phyloP scores from a whole-genome alignment of 2,329 filamentous ascomycete species.

The Iodosphaeria phyllophila region DNA sequence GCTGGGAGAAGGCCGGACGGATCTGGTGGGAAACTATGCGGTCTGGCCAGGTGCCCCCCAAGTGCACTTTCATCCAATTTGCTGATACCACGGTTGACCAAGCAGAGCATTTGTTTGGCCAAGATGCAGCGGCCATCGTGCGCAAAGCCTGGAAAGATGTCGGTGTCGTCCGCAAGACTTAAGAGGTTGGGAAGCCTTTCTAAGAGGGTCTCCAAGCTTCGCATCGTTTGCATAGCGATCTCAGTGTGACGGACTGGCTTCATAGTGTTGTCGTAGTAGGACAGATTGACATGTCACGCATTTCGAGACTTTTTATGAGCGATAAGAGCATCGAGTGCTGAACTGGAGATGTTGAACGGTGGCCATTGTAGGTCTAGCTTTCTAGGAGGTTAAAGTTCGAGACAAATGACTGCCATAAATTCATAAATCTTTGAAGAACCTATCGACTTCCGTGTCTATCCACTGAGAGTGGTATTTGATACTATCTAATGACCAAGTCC shows the following conservation, averaged over 20 bases:
- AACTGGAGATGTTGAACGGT: too few species aligned
- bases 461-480: conserved; percentile 20
- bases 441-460: conserved; percentile 16
- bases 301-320: too few species aligned
- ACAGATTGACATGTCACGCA: too few species aligned
- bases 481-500: conserved; percentile 19
- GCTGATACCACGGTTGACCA: conserved; percentile 27
- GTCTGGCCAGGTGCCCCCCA: conserved; percentile 19
- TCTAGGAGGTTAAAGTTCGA: too few species aligned
- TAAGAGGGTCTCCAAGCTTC: too few species aligned
- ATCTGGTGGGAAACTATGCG: conserved; percentile 32
- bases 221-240: too few species aligned
- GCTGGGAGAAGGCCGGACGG: conserved; percentile 32
- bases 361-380: too few species aligned
- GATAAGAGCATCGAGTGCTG: too few species aligned
- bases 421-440: conserved; percentile 25
- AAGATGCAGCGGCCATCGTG: conserved; percentile 22
- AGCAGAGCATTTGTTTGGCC: conserved; percentile 22
- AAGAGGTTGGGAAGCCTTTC: too few species aligned
- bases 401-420: too few species aligned
- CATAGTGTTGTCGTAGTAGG: too few species aligned
- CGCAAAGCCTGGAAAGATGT: conserved; percentile 28
- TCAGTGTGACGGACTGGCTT: too few species aligned
- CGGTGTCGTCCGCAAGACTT: conserved; percentile 19
- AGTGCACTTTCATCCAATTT: conserved; percentile 27